phyloP scores from a whole-genome alignment of 129 eudicot species.

The Lactuca sativa region DNA sequence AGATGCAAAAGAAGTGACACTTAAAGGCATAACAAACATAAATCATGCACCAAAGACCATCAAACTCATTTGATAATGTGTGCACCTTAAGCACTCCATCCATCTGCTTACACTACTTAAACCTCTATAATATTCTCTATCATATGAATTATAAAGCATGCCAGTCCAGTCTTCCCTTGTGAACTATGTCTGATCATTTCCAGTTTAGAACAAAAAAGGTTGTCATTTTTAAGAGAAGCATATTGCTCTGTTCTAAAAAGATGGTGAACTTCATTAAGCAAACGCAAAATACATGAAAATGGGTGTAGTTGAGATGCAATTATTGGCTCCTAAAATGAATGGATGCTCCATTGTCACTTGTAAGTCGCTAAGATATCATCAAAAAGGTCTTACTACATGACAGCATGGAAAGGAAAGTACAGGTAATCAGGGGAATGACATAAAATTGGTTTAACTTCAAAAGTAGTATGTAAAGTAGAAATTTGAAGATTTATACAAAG shows the following conservation, averaged over 20 bases:
- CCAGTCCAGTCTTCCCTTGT: too few relatives aligned
- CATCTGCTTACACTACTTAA: too few relatives aligned
- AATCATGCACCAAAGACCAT: not conserved
- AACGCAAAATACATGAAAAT: not conserved
- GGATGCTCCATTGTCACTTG: slow-evolving; percentile 10
- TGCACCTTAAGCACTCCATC: too few relatives aligned
- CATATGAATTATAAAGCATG: too few relatives aligned
- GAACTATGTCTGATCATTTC: too few relatives aligned
- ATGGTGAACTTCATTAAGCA: too few relatives aligned
- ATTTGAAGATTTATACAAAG: slow-evolving; percentile 15
- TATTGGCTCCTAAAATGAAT: slow-evolving; percentile 15
- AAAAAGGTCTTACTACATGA: not conserved
- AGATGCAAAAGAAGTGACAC: too few relatives aligned
- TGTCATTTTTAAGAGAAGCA: too few relatives aligned
- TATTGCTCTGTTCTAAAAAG: too few relatives aligned
- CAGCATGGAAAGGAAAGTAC: not conserved
- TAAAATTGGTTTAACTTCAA: not conserved
- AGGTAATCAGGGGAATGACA: not conserved
- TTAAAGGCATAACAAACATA: too few relatives aligned
- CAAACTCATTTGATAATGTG: not conserved
- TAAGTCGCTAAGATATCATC: slow-evolving; percentile 9
- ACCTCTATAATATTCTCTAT: too few relatives aligned
- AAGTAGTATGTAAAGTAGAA: not conserved
- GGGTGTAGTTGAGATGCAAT: not conserved
- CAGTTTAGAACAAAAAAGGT: too few relatives aligned